phyloP scores from a whole-genome alignment of 2,329 filamentous ascomycete genomes.

The Drechslera avenae region DNA sequence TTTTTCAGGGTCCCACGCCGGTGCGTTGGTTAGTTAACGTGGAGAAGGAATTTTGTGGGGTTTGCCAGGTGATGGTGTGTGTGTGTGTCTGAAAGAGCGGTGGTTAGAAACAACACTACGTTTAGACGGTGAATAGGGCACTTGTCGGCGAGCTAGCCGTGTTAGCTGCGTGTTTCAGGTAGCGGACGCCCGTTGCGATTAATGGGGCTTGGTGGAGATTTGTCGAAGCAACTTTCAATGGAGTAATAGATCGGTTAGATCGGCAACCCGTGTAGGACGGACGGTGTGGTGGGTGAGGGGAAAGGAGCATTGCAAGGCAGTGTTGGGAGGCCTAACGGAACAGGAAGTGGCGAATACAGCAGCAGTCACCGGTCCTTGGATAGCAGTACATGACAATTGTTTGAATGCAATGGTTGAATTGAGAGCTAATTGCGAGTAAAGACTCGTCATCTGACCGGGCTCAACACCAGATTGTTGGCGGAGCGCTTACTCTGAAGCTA shows the following conservation, averaged over 20 bases:
- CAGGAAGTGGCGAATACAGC: background rate
- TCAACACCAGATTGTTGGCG: conserved; percentile 29
- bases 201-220: background rate
- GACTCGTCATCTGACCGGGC: conserved; percentile 40
- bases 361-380: background rate
- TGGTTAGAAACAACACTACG: background rate
- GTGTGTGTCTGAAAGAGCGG: background rate
- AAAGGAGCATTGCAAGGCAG: background rate
- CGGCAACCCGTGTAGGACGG: background rate
- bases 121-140: background rate
- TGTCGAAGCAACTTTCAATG: background rate
- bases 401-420: conserved; percentile 4
- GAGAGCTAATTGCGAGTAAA: conserved; percentile 7
- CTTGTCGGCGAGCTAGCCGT: background rate
- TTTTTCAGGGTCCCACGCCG: too few species aligned
- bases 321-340: background rate
- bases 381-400: background rate
- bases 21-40: too few species aligned
- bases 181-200: background rate
- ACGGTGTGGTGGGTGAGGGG: background rate
- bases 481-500: conserved; percentile 40
- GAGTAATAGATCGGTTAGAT: background rate
- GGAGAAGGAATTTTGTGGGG: too few species aligned
- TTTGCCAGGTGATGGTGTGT: too few species aligned
- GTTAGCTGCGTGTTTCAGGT: background rate